A percentile compares a stretch with the other conserved stretches of the same genome.
phyloP scores from a whole-genome alignment of 2,329 filamentous ascomycete genomes.

The Colletotrichum zoysiae region DNA sequence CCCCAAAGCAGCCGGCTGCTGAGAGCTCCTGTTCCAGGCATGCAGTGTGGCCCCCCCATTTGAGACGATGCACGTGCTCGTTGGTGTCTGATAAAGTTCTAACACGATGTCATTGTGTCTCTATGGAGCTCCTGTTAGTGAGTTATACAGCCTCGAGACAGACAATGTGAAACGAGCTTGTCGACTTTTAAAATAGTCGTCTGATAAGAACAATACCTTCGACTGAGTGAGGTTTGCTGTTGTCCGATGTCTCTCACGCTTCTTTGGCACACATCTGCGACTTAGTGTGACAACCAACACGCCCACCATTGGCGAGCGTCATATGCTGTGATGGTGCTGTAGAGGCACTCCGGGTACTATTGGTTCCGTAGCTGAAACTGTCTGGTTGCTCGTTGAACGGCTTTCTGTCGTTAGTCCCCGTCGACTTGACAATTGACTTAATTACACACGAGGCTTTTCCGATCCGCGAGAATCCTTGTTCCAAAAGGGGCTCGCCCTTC shows the following conservation, averaged over 20 bases:
- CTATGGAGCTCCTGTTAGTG: neutral
- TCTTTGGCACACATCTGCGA: constrained; percentile 38
- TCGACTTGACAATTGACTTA: neutral
- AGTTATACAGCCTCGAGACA: neutral
- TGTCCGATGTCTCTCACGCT: constrained; percentile 20
- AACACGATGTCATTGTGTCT: accelerated
- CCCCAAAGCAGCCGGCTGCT: constrained; percentile 18
- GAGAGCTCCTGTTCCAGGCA: constrained; percentile 40
- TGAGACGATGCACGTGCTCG: constrained; percentile 21
- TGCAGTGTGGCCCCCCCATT: constrained; percentile 20
- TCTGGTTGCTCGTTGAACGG: constrained; percentile 6
- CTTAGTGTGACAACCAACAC: constrained; percentile 34
- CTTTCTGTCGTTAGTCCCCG: constrained; percentile 4
- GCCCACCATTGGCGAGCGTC: constrained; percentile 18
- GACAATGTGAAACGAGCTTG: constrained; percentile 31
- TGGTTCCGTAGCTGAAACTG: constrained; percentile 31
- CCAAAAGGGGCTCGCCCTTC: neutral
- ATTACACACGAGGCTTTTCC: neutral
- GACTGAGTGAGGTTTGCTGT: constrained; percentile 19
- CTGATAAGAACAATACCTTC: constrained; percentile 21
- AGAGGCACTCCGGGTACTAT: constrained; percentile 12
- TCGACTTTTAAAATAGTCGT: constrained; percentile 31
- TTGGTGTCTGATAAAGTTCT: neutral
- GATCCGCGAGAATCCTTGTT: neutral
- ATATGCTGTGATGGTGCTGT: neutral